Conservation (phyloP, 1,284 basidiomycete species). For the Singerocomus rubriflavus region DNA sequence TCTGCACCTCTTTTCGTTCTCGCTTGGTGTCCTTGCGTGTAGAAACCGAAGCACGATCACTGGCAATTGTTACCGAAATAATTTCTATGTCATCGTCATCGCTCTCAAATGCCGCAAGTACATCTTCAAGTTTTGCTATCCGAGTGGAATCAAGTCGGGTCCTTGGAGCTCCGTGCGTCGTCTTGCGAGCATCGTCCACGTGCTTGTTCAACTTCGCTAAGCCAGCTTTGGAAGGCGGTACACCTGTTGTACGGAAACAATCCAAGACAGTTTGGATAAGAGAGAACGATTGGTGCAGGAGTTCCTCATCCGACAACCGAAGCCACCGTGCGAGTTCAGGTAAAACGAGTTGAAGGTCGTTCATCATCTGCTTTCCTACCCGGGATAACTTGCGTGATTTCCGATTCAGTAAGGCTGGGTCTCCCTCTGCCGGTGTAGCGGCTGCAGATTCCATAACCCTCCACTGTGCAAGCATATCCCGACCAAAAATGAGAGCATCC, state of each 20-base stretch:
- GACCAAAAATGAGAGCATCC: conserved; percentile 89
- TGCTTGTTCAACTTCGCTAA: conserved; percentile 58
- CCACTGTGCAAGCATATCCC: conserved; percentile 79
- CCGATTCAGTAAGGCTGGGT: conserved; percentile 18
- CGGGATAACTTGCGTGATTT: conserved; percentile 42
- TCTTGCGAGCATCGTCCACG: conserved; percentile 53
- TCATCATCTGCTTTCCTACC: conserved; percentile 71
- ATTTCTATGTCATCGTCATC: conserved; percentile 51
- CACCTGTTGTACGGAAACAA: conserved; percentile 57
- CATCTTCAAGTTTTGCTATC: conserved; percentile 54
- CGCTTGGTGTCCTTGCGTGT: conserved; percentile 17
- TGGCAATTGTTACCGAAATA: conserved; percentile 26
- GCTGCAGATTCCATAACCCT: conserved; percentile 74
- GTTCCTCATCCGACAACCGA: conserved; percentile 84
- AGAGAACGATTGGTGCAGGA: conserved; percentile 83
- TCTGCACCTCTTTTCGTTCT: conserved; percentile 25
- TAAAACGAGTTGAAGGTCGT: conserved; percentile 74
- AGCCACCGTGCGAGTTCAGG: conserved; percentile 82
- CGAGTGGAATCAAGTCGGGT: conserved; percentile 59
- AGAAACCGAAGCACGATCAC: conserved; percentile 12
- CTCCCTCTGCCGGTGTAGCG: conserved; percentile 32
- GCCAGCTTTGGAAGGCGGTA: conserved; percentile 48
- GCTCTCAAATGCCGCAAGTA: conserved; percentile 52
- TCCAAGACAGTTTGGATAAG: conserved; percentile 75
- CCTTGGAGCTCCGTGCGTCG: conserved; percentile 40